Base-by-base conservation (phyloP, 2,329 filamentous ascomycete species). In the Stemphylium beticola region DNA sequence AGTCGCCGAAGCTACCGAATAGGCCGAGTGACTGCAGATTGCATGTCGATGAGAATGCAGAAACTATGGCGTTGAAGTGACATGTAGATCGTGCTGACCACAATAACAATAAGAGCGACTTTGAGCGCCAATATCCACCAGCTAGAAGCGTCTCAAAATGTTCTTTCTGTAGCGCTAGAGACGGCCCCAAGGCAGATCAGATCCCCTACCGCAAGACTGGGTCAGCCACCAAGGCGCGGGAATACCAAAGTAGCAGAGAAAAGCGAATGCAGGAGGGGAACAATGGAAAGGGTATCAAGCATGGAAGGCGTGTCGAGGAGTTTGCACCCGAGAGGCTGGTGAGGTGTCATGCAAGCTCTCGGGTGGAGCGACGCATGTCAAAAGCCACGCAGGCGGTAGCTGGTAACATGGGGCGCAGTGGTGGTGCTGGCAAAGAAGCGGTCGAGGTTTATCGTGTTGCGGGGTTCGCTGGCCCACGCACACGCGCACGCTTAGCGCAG, bases 341-440 rank as follows among this genome's bases (percentile, higher is more conserved):
- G 45, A 38, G 47, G 18, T 52, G 55, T 40, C 36, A 41, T 20
- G 49, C 57, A 54, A 11, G 18, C 38, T 37, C 33, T 46, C 57
- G 54, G 57, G 57, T 43, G 50, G 37, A 26, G 41, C 44, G 41
- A 45, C 37, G 50, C 42, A 46, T 31, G 43, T 24, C 39, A 31
- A 33, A 48, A 41, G 50, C 57, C 50, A 53, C 24, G 8, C 18
- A 15, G 20, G n/a, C 32, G 54, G 57, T 42, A 43, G 38, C 31
- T 47, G 44, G 44, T 38, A 42, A 24, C 32, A 40, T 39, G 53
- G 45, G 60, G 60, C 60, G 58, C 36, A 33, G 37, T 33, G 24
- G 49, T 36, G n/a, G 59, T 59, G 59, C 38, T 55, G 54, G 57
- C 54, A 38, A 40, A 41, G 24, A 31, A 36, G 60, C 60, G 57